Evolutionary conservation across 345 rosid genomes (phyloP), one percentile per base, ranked within the genome.

Genomic region (Excoecaria cochinchinensis): DNA sequence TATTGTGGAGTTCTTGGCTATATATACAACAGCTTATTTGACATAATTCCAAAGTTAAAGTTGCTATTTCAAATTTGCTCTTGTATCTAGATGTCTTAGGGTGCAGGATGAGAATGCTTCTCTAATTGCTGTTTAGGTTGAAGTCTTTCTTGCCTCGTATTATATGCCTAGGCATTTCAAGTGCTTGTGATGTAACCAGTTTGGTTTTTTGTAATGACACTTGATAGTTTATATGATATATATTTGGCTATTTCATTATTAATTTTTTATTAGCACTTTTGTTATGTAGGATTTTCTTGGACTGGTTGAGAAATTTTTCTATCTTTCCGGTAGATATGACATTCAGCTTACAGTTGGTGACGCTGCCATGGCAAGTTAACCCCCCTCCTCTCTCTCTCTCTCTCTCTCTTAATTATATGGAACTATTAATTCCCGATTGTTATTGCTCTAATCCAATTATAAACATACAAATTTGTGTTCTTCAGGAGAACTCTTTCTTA

Each of bases 311-410:
- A 93, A 92, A 85, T 88, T 96, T 64, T 96, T 82, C 86, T 96
- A 96, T 77, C 91, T 93, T 36, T 96, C 98, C 7, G 97, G 98
- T 70, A 88, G 75, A 87, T 96, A 93, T 64, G 90, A 91, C 76
- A 85, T 93, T 67, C 94, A 96, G 85, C 91, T 96, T n/a, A 79
- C 87, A 56, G 83, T 93, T 70, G 99, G 99, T 66, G 99, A 96
- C 83, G 89, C 89, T 73, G 95, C 85, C 31, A 96, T 96, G 99
- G 99, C 93, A 84, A 79, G 88, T 72, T 72, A 63, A 73, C 31
- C 31, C 31, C 31, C 2, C 31, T 31, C 31, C 31, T 31, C 2
- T 31, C 31, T 31, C 31, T 31, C 31, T 31, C 31, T 31, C 31
- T 31, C 31, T 31, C 31, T 31, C 38, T 65, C 73, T 56, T 22